A percentile compares a stretch with the other conserved stretches of the same genome.
phyloP scores from a whole-genome alignment of 2,329 filamentous ascomycete genomes.

The Clarireedia sp. region DNA sequence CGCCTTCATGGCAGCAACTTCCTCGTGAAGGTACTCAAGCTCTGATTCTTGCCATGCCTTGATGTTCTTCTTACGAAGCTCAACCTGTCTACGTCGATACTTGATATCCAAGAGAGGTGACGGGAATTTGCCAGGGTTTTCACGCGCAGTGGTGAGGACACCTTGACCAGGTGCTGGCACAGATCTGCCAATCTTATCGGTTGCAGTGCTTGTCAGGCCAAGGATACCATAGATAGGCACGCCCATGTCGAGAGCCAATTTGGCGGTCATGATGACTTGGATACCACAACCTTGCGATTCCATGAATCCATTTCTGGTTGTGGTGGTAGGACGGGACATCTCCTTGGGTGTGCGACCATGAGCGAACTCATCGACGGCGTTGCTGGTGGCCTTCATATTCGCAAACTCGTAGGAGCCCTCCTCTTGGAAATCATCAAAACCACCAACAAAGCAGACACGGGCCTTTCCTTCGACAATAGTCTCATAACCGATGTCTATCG shows the following conservation, averaged over 20 bases:
- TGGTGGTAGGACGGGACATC: slow-evolving; percentile 97
- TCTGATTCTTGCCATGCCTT: slow-evolving; percentile 96
- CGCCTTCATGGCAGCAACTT: slow-evolving; percentile 83
- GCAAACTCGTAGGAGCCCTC: slow-evolving; percentile 99
- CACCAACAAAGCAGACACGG: slow-evolving; percentile 92
- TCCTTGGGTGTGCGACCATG: slow-evolving; percentile 92
- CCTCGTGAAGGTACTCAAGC: slow-evolving; percentile 84
- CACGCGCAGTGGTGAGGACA: slow-evolving; percentile 90
- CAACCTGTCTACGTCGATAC: slow-evolving; percentile 90
- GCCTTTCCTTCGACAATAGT: slow-evolving; percentile 98
- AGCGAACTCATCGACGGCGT: slow-evolving; percentile 90
- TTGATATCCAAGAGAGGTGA: slow-evolving; percentile 95
- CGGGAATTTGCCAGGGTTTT: slow-evolving; percentile 84
- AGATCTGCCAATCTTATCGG: slow-evolving; percentile 97
- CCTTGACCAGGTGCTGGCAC: slow-evolving; percentile 94
- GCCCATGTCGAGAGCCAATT: slow-evolving; percentile 94
- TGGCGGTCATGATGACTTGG: slow-evolving; percentile 96
- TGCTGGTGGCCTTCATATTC: slow-evolving; percentile 99
- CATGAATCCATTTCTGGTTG: slow-evolving; percentile 97
- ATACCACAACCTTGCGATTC: slow-evolving; percentile 98
- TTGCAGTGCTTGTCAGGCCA: slow-evolving; percentile 89
- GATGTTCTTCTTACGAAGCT: slow-evolving; percentile 88
- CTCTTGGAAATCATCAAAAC: slow-evolving; percentile 98
- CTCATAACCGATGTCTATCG: slow-evolving; percentile 94
- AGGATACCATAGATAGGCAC: slow-evolving; percentile 95